These are phyloP conservation scores for Vitellaria paradoxa DNA, from an alignment of 179 eudicot species.

Conservation along the genomic window DNA sequence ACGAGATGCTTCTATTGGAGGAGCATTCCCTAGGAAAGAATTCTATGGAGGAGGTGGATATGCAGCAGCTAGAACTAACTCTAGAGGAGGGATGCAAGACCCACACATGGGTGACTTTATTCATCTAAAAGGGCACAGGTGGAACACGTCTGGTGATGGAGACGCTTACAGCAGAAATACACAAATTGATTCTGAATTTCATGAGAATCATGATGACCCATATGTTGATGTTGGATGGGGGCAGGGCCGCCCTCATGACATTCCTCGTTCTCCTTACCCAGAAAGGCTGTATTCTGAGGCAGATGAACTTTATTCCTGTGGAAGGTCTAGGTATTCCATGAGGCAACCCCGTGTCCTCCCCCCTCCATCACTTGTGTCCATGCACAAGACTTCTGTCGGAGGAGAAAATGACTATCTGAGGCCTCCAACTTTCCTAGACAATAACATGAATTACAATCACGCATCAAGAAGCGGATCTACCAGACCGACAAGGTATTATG, in stretches of 20 bases:
- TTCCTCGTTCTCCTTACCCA: conserved; percentile 41
- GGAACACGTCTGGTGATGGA: conserved; percentile 56
- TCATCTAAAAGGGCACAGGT: conserved; percentile 56
- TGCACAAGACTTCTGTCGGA: conserved; percentile 48
- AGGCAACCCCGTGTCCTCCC: conserved; percentile 97
- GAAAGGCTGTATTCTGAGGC: conserved; percentile 63
- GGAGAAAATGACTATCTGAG: conserved; percentile 49
- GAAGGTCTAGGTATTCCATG: conserved; percentile 73
- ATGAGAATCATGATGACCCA: conserved; percentile 47
- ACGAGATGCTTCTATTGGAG: conserved; percentile 53
- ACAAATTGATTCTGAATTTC: conserved; percentile 59
- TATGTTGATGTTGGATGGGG: conserved; percentile 69
- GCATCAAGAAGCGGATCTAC: too few species aligned
- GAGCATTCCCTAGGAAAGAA: conserved; percentile 59
- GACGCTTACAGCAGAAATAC: conserved; percentile 43
- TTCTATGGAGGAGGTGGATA: conserved; percentile 47
- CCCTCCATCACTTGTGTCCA: conserved; percentile 66
- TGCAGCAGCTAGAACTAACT: conserved; percentile 49
- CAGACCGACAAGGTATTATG: conserved; percentile 27
- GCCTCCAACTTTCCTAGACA: conserved; percentile 45
- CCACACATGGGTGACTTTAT: conserved; percentile 52
- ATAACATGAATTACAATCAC: conserved; percentile 26
- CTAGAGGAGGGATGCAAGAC: conserved; percentile 50
- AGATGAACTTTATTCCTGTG: conserved; percentile 65
- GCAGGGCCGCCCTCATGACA: conserved; percentile 48